Evolutionary conservation across 192 early-diverging fungal genomes (phyloP).

Genomic region (Backusella mclennaniae): DNA sequence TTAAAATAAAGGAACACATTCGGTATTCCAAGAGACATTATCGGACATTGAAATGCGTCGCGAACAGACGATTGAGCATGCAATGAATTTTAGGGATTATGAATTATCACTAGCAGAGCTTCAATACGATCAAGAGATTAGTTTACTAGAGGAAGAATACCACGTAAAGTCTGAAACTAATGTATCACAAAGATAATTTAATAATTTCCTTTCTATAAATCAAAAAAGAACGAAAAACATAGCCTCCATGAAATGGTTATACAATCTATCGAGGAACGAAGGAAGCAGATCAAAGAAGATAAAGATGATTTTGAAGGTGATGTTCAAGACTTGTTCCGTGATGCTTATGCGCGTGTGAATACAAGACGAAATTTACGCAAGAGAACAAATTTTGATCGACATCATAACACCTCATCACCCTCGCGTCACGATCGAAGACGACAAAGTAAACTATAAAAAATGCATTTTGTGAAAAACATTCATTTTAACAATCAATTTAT

Average conservation of each 20-base stretch:
- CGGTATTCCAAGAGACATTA: constrained; percentile 32
- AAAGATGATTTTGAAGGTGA: constrained; percentile 26
- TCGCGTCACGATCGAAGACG: constrained; percentile 24
- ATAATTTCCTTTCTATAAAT: background rate
- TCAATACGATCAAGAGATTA: constrained; percentile 24
- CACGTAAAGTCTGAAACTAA: constrained; percentile 12
- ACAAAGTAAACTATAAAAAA: constrained; percentile 10
- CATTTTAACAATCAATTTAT: background rate
- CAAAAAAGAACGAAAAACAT: constrained; percentile 25
- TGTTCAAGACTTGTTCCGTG: constrained; percentile 13
- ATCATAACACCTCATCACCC: constrained; percentile 5
- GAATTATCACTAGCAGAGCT: constrained; percentile 18
- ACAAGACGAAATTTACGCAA: constrained; percentile 18
- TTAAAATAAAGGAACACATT: constrained; percentile 24
- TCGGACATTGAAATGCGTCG: constrained; percentile 32
- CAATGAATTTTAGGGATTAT: constrained; percentile 22
- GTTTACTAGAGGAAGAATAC: constrained; percentile 25
- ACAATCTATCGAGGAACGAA: constrained; percentile 28
- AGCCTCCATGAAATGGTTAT: constrained; percentile 28
- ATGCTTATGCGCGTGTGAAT: constrained; percentile 21
- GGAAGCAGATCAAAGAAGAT: constrained; percentile 34
- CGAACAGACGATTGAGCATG: constrained; percentile 30
- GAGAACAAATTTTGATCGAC: constrained; percentile 18
- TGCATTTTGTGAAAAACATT: background rate
- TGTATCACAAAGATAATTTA: background rate